A percentile compares a stretch with the other conserved stretches of the same genome.
Conservation (phyloP, 495 filamentous ascomycete genomes). For the Pseudevernia furfuracea region DNA sequence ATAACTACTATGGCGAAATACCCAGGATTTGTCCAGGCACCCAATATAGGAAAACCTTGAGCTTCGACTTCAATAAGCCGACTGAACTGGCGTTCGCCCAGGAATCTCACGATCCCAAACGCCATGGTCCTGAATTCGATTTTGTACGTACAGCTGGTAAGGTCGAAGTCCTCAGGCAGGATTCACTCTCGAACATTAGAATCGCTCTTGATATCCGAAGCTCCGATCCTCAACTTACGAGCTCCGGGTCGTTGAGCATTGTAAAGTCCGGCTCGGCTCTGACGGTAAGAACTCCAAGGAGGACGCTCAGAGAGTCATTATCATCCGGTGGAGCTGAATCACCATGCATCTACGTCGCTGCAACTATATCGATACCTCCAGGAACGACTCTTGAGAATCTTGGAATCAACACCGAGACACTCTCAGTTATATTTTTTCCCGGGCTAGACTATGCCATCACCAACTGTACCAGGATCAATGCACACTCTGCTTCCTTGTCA, state of each 20-base stretch:
- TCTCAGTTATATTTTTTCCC: conserved; percentile 8
- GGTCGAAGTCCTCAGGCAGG: conserved; percentile 4
- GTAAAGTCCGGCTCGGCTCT: conserved; percentile 11
- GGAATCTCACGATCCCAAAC: conserved; percentile 3
- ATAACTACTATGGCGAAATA: conserved; percentile 2
- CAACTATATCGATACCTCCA: conserved; percentile 15
- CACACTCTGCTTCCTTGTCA: conserved; percentile 8
- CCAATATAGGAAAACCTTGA: conserved; percentile 4
- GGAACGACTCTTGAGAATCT: conserved; percentile 37
- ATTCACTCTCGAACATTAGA: not conserved
- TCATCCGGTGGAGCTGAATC: not conserved
- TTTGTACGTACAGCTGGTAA: conserved; percentile 1
- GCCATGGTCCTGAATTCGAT: not conserved
- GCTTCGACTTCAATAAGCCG: conserved; percentile 9
- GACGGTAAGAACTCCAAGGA: conserved; percentile 10
- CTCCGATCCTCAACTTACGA: conserved; percentile 12
- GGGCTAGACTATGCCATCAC: conserved; percentile 17
- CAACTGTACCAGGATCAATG: conserved; percentile 8
- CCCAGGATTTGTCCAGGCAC: not conserved
- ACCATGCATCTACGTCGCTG: conserved; percentile 14
- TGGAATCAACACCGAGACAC: conserved; percentile 26
- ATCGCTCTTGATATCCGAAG: conserved; percentile 9
- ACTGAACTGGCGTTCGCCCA: conserved; percentile 13
- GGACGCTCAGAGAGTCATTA: not conserved
- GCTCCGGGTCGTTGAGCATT: conserved; percentile 12